Percentiles rank a stretch among this genome's conserved stretches.
Evolutionary conservation across 352 stramenopile species (phyloP).

Genomic region (Phytophthora podocarpi): DNA sequence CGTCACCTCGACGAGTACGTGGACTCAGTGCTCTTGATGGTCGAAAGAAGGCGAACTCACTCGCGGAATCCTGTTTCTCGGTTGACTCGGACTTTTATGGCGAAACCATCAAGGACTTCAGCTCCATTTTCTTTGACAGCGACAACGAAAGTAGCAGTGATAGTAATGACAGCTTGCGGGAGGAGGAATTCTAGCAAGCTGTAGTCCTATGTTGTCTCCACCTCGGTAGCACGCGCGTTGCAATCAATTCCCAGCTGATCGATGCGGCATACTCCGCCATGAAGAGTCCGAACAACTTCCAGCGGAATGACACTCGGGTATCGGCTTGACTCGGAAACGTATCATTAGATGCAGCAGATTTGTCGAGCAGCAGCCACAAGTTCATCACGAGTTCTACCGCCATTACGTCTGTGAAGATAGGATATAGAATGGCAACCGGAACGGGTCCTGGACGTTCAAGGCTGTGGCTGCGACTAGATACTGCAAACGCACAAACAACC

Average conservation of each 20-base stretch:
- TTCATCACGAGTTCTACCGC: conserved; percentile 26
- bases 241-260: conserved; percentile 35
- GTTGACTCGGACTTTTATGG: conserved; percentile 31
- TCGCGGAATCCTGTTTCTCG: conserved; percentile 29
- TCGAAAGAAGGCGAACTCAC: conserved; percentile 11
- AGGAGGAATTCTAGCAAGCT: conserved; percentile 35
- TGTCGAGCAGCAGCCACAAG: conserved; percentile 44
- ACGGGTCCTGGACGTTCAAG: conserved; percentile 59
- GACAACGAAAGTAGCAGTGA: conserved; percentile 19
- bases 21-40: conserved; percentile 26
- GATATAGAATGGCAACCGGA: conserved; percentile 51
- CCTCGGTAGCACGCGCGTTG: conserved; percentile 35
- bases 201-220: neutral
- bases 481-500: conserved; percentile 54
- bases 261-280: conserved; percentile 23
- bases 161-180: conserved; percentile 21
- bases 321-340: conserved; percentile 43
- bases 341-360: conserved; percentile 26
- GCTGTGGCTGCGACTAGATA: conserved; percentile 47
- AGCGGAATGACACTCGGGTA: conserved; percentile 38
- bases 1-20: conserved; percentile 25
- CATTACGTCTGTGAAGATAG: conserved; percentile 34
- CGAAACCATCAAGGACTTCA: conserved; percentile 35
- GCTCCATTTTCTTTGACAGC: conserved; percentile 18
- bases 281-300: conserved; percentile 44